phyloP scores from a whole-genome alignment of 1,284 basidiomycete genomes.

The Trichosporon faecale region DNA sequence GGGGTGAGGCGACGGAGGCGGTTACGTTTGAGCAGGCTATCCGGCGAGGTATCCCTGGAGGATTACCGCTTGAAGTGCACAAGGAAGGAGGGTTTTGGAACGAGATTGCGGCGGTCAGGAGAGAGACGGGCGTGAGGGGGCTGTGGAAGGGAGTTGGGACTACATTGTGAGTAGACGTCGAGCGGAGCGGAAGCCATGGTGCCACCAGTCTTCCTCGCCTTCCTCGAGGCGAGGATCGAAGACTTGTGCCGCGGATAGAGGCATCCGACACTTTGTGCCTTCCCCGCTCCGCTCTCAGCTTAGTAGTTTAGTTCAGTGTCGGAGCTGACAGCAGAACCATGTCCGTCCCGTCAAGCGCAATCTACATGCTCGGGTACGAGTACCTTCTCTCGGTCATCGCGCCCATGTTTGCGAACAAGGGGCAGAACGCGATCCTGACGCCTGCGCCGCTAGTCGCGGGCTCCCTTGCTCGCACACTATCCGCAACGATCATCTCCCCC shows the following conservation, averaged over 20 bases:
- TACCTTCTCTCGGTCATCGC: constrained; percentile 61
- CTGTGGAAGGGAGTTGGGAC: constrained; percentile 89
- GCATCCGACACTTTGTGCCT: too few relatives aligned
- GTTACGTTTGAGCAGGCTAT: constrained; percentile 41
- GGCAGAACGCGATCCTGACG: constrained; percentile 51
- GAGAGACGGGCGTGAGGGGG: constrained; percentile 70
- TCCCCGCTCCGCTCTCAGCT: too few relatives aligned
- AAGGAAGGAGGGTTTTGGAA: constrained; percentile 64
- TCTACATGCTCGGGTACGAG: constrained; percentile 97
- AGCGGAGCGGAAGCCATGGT: constrained; percentile 11
- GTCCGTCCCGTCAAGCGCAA: constrained; percentile 85
- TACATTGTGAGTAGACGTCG: constrained; percentile 64
- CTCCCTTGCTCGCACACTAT: constrained; percentile 71
- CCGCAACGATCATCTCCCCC: constrained; percentile 79
- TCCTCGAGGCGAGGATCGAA: too few relatives aligned
- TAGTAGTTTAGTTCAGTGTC: too few relatives aligned
- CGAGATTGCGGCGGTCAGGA: constrained; percentile 71
- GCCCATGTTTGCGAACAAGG: constrained; percentile 36
- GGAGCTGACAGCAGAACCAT: constrained; percentile 62
- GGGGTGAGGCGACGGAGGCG: constrained; percentile 41
- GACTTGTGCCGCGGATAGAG: not conserved
- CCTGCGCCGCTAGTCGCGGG: constrained; percentile 78
- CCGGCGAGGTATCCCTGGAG: constrained; percentile 21
- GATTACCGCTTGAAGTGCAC: not conserved
- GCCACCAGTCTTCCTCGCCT: too few relatives aligned